Evolutionary conservation across 129 eudicot genomes (phyloP).

Genomic region (Apium graveolens): DNA sequence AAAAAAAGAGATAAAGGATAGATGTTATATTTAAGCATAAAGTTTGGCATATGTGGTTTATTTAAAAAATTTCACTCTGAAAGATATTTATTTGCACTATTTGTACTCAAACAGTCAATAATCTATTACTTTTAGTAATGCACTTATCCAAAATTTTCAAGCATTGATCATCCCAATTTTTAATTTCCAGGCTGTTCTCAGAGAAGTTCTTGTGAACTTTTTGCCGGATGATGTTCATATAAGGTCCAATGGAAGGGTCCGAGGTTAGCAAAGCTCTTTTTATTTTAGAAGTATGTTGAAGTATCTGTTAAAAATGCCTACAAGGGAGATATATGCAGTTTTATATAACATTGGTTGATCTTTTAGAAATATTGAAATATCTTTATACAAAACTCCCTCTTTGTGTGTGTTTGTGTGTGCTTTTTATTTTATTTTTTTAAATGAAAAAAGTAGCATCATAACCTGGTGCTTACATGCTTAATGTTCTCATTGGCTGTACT

Average conservation of each 20-base stretch:
- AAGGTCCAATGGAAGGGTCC: conserved; percentile 82
- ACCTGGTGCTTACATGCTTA: not conserved
- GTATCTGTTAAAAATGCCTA: not conserved
- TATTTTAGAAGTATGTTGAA: not conserved
- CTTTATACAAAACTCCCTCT: not conserved
- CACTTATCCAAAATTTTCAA: not conserved
- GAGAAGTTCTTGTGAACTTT: conserved; percentile 71
- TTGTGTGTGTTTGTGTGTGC: not conserved
- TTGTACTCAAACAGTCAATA: not conserved
- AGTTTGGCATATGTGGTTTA: not conserved
- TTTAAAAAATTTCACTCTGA: not conserved
- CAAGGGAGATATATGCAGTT: not conserved
- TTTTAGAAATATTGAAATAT: not conserved
- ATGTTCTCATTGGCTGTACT: not conserved
- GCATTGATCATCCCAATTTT: not conserved
- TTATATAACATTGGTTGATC: not conserved
- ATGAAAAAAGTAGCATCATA: not conserved
- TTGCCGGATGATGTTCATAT: conserved; percentile 84
- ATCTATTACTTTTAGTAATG: not conserved
- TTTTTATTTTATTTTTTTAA: not conserved
- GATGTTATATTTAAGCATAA: not conserved
- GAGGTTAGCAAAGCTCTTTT: conserved; percentile 49
- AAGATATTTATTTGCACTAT: not conserved
- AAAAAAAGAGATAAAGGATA: not conserved
- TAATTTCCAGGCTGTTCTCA: conserved; percentile 78